Evolutionary conservation across 129 eudicot genomes (phyloP).

Genomic region (Pittosporum tobira): DNA sequence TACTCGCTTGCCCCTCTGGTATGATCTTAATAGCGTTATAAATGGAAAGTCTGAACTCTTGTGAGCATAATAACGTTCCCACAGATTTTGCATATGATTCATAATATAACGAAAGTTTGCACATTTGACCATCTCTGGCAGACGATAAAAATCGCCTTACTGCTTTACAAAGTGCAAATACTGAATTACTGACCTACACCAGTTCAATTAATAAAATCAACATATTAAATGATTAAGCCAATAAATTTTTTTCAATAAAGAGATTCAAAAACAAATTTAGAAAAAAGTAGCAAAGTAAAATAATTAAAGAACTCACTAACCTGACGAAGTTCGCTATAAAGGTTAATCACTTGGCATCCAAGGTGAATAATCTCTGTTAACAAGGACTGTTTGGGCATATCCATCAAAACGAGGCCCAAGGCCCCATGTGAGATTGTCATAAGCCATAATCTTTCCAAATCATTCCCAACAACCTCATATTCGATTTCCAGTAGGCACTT

Average conservation of each 20-base stretch:
- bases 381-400: slow-evolving; percentile 22
- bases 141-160: slow-evolving; percentile 38
- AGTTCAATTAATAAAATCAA: slow-evolving; percentile 20
- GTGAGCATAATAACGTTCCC: slow-evolving; percentile 52
- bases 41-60: slow-evolving; percentile 55
- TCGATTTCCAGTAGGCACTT: slow-evolving; percentile 60
- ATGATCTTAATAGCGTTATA: slow-evolving; percentile 60
- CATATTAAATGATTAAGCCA: neutral
- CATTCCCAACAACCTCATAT: slow-evolving; percentile 75
- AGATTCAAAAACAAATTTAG: no score
- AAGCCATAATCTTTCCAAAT: slow-evolving; percentile 74
- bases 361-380: slow-evolving; percentile 46
- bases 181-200: slow-evolving; percentile 52
- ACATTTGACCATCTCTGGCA: slow-evolving; percentile 27
- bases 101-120: slow-evolving; percentile 14
- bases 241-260: no score
- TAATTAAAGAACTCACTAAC: slow-evolving; percentile 40
- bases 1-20: slow-evolving; percentile 88
- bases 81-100: slow-evolving; percentile 51
- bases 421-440: slow-evolving; percentile 54
- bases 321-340: slow-evolving; percentile 95
- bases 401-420: slow-evolving; percentile 30
- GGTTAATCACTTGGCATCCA: slow-evolving; percentile 57
- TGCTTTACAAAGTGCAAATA: slow-evolving; percentile 71
- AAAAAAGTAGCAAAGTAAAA: neutral